These are phyloP conservation scores for Pelargonium nanum DNA, from an alignment of 345 rosid species.

Conservation along the genomic window DNA sequence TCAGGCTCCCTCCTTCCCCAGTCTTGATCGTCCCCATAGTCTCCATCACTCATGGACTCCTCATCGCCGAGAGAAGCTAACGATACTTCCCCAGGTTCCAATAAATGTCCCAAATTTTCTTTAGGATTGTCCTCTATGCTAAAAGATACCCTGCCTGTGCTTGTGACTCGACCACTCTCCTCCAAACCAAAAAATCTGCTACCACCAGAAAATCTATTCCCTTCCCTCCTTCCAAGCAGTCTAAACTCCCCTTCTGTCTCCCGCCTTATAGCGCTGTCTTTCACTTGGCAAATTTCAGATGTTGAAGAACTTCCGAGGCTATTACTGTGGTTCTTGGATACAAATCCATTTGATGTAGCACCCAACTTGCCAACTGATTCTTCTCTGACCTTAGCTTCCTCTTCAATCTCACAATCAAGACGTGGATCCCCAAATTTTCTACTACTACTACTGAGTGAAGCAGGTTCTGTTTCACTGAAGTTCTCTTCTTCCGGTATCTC, in stretches of 20 bases:
- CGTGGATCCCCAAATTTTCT: conserved; percentile 16
- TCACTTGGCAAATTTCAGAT: conserved; percentile 23
- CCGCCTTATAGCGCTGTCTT: conserved; percentile 53
- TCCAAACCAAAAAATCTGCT: conserved; percentile 38
- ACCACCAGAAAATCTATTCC: conserved; percentile 29
- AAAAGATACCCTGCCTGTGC: conserved; percentile 42
- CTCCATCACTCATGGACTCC: conserved; percentile 43
- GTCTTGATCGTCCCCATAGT: conserved; percentile 47
- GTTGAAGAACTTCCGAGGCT: conserved; percentile 15
- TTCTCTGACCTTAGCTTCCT: conserved; percentile 21
- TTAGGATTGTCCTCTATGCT: conserved; percentile 24
- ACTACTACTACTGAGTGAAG: conserved; percentile 10
- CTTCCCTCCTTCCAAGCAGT: conserved; percentile 49
- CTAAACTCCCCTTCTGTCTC: conserved; percentile 66
- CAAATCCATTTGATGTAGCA: conserved; percentile 7
- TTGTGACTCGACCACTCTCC: conserved; percentile 28
- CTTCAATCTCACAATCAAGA: conserved; percentile 31
- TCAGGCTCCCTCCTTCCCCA: conserved; percentile 73
- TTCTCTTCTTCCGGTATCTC: conserved; percentile 41
- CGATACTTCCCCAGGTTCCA: conserved; percentile 55
- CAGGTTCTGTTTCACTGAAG: conserved; percentile 14
- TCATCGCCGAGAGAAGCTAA: conserved; percentile 34
- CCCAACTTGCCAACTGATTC: background rate
- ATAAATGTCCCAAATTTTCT: conserved; percentile 22
- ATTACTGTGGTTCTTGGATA: conserved; percentile 10